A percentile compares a stretch with the other conserved stretches of the same genome.
Evolutionary conservation across 1,284 basidiomycete species (phyloP).

Genomic region (Irpex sp.): DNA sequence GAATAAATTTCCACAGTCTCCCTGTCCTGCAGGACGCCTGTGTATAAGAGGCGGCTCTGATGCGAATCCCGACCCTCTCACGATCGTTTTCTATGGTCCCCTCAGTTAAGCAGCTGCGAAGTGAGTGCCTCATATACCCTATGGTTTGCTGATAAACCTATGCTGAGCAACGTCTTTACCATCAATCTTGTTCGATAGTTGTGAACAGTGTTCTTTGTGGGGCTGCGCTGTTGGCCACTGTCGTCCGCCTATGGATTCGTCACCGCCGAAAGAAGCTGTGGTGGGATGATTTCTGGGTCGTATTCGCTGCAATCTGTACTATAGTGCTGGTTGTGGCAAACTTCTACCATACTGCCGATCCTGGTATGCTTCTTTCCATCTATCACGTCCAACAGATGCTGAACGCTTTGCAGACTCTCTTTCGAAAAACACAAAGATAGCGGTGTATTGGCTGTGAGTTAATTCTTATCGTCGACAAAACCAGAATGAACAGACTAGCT

Average conservation of each 20-base stretch:
- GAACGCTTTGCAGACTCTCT: background rate
- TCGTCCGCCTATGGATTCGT: background rate
- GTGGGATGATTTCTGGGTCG: background rate
- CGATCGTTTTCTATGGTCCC: background rate
- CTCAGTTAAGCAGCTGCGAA: background rate
- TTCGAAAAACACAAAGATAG: background rate
- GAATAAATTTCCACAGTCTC: background rate
- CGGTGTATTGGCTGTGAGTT: background rate
- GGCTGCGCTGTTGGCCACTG: background rate
- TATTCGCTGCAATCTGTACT: background rate
- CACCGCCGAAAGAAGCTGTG: background rate
- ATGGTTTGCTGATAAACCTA: background rate
- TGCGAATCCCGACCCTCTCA: background rate
- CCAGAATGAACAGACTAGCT: background rate
- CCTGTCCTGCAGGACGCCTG: background rate
- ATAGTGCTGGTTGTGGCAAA: background rate
- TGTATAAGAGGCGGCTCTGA: background rate
- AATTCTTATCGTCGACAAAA: background rate
- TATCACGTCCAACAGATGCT: background rate
- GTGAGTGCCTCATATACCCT: background rate
- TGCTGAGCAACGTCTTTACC: background rate
- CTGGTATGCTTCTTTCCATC: background rate
- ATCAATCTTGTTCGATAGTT: background rate
- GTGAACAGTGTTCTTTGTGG: background rate
- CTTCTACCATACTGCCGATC: background rate